phyloP scores from a whole-genome alignment of 1,284 basidiomycete genomes.

The Ceraceosorus bombacis region DNA sequence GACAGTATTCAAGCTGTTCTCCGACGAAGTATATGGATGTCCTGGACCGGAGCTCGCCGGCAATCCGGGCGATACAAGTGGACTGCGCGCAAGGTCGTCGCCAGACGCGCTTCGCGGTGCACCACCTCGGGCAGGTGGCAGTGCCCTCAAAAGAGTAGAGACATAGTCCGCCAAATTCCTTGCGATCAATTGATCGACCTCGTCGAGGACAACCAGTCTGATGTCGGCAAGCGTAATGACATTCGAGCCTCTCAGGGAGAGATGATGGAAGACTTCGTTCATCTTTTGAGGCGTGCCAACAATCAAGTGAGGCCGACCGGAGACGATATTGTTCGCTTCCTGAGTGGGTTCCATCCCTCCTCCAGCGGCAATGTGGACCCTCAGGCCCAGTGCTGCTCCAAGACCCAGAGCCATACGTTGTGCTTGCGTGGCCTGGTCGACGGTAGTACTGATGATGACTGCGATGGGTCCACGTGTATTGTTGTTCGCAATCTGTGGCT shows the following conservation, averaged over 20 bases:
- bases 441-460: slow-evolving; percentile 83
- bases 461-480: slow-evolving; percentile 60
- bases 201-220: slow-evolving; percentile 84
- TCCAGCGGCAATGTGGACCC: slow-evolving; percentile 36
- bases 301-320: slow-evolving; percentile 68
- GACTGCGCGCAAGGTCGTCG: slow-evolving; percentile 12
- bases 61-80: slow-evolving; percentile 54
- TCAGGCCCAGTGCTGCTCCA: slow-evolving; percentile 59
- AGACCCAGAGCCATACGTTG: slow-evolving; percentile 93
- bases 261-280: slow-evolving; percentile 78
- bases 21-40: slow-evolving; percentile 51
- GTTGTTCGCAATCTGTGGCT: slow-evolving; percentile 21
- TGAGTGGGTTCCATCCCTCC: slow-evolving; percentile 26
- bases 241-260: slow-evolving; percentile 50
- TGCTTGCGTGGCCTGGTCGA: slow-evolving; percentile 95
- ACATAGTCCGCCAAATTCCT: slow-evolving; percentile 93
- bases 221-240: slow-evolving; percentile 62
- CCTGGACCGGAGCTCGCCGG: slow-evolving; percentile 51
- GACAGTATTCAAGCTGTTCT: slow-evolving; percentile 49
- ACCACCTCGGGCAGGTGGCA: slow-evolving; percentile 61
- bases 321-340: slow-evolving; percentile 28
- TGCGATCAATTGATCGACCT: slow-evolving; percentile 94
- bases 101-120: neutral
- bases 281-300: slow-evolving; percentile 95
- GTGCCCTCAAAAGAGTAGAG: slow-evolving; percentile 76